Percentiles rank a stretch among this genome's conserved stretches.
Conservation (phyloP, 78 protist species). For the Ministeria vibrans region DNA sequence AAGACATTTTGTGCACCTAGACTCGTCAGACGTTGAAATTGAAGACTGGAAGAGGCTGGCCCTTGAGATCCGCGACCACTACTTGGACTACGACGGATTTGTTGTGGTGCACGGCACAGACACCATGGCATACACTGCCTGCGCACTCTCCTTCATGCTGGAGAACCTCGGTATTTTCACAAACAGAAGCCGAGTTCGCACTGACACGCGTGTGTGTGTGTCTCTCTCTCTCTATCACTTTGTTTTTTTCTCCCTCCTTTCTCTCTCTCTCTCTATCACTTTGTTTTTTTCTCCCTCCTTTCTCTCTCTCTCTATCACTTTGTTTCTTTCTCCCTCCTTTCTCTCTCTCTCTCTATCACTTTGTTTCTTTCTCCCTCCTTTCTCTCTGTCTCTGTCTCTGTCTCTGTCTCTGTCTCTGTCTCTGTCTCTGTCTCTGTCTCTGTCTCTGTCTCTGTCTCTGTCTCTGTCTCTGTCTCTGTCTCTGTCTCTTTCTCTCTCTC, state of each 20-base stretch:
- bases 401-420: neutral
- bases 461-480: neutral
- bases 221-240: too few relatives aligned
- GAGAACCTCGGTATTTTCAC: slow-evolving; percentile 70
- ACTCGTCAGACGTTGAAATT: neutral
- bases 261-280: too few relatives aligned
- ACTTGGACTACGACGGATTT: slow-evolving; percentile 13
- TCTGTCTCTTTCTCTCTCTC: neutral
- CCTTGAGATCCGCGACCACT: neutral
- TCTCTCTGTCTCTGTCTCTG: neutral
- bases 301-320: neutral
- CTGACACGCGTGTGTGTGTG: too few relatives aligned
- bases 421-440: neutral
- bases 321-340: neutral
- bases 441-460: neutral
- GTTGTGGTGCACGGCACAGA: slow-evolving; percentile 34
- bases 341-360: neutral
- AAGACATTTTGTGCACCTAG: neutral
- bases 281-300: neutral
- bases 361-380: neutral
- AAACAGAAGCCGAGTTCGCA: too few relatives aligned
- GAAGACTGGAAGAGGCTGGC: neutral
- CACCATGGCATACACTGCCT: slow-evolving; percentile 53
- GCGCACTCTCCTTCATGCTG: slow-evolving; percentile 79
- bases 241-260: too few relatives aligned